phyloP scores from a whole-genome alignment of 1,139 yeast species.

The Hansenula sp. region DNA sequence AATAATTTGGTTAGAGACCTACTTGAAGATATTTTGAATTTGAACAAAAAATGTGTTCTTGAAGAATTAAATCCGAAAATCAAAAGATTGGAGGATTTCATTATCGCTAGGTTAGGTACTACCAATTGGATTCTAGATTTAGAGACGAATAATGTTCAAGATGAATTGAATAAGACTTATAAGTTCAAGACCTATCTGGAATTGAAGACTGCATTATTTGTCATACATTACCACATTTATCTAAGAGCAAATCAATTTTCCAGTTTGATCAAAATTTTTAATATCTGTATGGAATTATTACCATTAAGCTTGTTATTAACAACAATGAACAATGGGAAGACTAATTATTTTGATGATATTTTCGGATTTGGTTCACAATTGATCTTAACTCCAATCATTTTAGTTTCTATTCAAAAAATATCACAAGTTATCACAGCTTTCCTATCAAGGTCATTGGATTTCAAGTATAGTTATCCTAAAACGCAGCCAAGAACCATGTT shows the following conservation, averaged over 20 bases:
- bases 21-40: conserved; percentile 21
- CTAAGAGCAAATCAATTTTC: conserved; percentile 8
- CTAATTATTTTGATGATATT: conserved; percentile 20
- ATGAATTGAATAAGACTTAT: conserved; percentile 19
- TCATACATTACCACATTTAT: conserved; percentile 23
- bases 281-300: conserved; percentile 15
- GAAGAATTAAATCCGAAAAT: conserved; percentile 17
- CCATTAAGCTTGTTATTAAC: conserved; percentile 18
- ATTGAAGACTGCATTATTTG: conserved; percentile 19
- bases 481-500: conserved; percentile 2
- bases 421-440: conserved; percentile 18
- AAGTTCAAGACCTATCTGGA: conserved; percentile 24
- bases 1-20: conserved; percentile 20
- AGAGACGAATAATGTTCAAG: conserved; percentile 12
- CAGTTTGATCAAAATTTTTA: conserved; percentile 8
- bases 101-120: conserved; percentile 14
- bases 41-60: conserved; percentile 15
- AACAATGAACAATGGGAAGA: conserved; percentile 21
- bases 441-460: conserved; percentile 22
- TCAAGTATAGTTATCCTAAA: conserved; percentile 19
- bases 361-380: conserved; percentile 22
- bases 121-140: conserved; percentile 17
- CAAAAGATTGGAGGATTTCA: conserved; percentile 15
- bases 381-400: conserved; percentile 16
- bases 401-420: conserved; percentile 20